Conservation (phyloP, 2,329 filamentous ascomycete genomes). For the Phaeosphaeria sp. region DNA sequence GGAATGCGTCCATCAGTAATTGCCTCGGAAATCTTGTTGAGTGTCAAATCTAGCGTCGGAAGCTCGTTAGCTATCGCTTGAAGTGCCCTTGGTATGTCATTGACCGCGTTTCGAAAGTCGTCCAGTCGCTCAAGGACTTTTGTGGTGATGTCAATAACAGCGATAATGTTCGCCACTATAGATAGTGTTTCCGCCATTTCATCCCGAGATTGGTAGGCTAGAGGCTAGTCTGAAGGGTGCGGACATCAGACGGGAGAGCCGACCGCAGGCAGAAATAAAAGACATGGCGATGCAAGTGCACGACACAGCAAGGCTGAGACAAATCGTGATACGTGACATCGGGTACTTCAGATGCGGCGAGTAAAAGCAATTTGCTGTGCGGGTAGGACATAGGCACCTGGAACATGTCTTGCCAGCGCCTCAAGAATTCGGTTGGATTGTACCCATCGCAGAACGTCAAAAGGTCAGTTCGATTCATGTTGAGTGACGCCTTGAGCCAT, state of each 20-base stretch:
- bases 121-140: background rate
- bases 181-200: background rate
- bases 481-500: too few relatives aligned
- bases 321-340: conserved; percentile 7
- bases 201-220: background rate
- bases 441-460: too few relatives aligned
- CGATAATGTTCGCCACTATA: background rate
- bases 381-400: background rate
- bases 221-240: background rate
- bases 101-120: background rate
- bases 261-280: background rate
- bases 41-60: background rate
- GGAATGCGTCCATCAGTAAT: background rate
- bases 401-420: background rate
- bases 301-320: conserved; percentile 15
- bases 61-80: background rate
- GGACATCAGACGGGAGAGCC: background rate
- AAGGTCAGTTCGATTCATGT: too few relatives aligned
- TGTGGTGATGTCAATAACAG: conserved; percentile 1
- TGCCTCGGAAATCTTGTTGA: background rate
- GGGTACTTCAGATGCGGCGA: background rate
- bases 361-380: background rate
- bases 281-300: conserved; percentile 1
- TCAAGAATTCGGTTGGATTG: too few relatives aligned
- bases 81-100: background rate